Conservation (phyloP, 257 asterid species). For the Solanum infundibuliforme region DNA sequence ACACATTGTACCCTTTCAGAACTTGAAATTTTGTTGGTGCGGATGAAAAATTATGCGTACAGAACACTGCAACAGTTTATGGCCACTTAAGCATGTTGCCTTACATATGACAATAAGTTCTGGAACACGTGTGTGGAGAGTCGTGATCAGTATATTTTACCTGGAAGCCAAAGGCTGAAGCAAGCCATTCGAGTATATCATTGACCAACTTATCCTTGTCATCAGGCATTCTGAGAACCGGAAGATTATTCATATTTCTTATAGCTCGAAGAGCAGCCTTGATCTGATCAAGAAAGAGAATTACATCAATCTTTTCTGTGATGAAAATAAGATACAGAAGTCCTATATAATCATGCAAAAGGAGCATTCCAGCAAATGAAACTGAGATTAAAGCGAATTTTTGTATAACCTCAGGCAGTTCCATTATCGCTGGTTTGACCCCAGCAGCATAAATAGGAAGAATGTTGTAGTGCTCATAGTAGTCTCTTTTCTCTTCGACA, state of each 20-base stretch:
- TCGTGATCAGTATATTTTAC: slow-evolving; percentile 23
- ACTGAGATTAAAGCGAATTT: slow-evolving; percentile 5
- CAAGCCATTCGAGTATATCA: slow-evolving; percentile 95
- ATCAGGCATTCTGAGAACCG: slow-evolving; percentile 45
- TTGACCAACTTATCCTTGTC: slow-evolving; percentile 42
- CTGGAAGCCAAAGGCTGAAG: slow-evolving; percentile 93
- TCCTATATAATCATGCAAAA: slow-evolving; percentile 8
- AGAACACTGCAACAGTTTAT: background rate
- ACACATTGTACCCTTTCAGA: background rate
- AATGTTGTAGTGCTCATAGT: slow-evolving; percentile 81
- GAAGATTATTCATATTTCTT: slow-evolving; percentile 56
- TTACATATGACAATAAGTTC: background rate
- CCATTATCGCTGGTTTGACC: slow-evolving; percentile 89
- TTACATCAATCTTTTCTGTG: background rate
- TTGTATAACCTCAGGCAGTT: slow-evolving; percentile 75
- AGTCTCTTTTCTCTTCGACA: slow-evolving; percentile 81
- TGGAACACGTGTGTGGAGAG: background rate
- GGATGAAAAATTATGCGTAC: background rate
- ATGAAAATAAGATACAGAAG: slow-evolving; percentile 5
- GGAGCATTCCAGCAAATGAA: background rate
- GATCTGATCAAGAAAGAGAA: slow-evolving; percentile 40
- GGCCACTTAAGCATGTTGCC: background rate
- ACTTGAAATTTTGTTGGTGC: background rate
- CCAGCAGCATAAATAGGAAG: slow-evolving; percentile 85
- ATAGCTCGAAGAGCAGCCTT: slow-evolving; percentile 74